These are phyloP conservation scores for Kalaharituber pfeilii DNA, from an alignment of 2,329 filamentous ascomycete genomes.

Conservation along the genomic window DNA sequence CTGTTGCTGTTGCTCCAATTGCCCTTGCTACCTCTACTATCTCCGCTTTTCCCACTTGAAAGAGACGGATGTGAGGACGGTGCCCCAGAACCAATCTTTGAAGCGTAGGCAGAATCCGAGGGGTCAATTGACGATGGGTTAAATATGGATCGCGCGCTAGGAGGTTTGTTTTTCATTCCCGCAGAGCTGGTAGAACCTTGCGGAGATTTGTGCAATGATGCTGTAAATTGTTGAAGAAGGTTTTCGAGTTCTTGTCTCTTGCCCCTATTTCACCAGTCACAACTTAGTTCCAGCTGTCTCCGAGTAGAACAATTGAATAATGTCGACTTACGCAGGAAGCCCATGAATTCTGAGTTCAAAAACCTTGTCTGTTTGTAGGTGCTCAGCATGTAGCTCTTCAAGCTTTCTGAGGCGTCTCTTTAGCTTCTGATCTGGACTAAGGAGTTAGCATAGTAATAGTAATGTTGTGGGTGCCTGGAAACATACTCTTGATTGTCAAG, in stretches of 20 bases:
- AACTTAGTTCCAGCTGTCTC: neutral
- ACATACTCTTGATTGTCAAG: conserved; percentile 59
- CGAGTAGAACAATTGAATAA: conserved; percentile 3
- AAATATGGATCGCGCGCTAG: neutral
- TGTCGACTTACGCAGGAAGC: conserved; percentile 32
- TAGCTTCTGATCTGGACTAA: conserved; percentile 36
- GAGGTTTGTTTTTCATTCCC: too few relatives aligned
- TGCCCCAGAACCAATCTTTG: conserved; percentile 34
- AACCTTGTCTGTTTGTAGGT: conserved; percentile 55
- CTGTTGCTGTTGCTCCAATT: conserved; percentile 8
- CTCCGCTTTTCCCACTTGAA: neutral
- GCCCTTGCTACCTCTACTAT: neutral
- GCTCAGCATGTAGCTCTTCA: conserved; percentile 47
- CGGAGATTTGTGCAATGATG: conserved; percentile 36
- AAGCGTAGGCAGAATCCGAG: conserved; percentile 43
- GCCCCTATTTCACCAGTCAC: conserved; percentile 29
- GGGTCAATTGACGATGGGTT: conserved; percentile 12
- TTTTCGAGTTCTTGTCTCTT: conserved; percentile 65
- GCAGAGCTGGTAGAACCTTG: conserved; percentile 19
- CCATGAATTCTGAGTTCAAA: conserved; percentile 72
- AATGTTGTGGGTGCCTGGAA: neutral
- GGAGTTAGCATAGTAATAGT: conserved; percentile 6
- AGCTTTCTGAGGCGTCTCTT: conserved; percentile 56
- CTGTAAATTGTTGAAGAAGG: conserved; percentile 52
- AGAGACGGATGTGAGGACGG: neutral